A percentile compares a stretch with the other conserved stretches of the same genome.
Evolutionary conservation across 441 rosid genomes (phyloP).

Genomic region (Adansonia gregorii): DNA sequence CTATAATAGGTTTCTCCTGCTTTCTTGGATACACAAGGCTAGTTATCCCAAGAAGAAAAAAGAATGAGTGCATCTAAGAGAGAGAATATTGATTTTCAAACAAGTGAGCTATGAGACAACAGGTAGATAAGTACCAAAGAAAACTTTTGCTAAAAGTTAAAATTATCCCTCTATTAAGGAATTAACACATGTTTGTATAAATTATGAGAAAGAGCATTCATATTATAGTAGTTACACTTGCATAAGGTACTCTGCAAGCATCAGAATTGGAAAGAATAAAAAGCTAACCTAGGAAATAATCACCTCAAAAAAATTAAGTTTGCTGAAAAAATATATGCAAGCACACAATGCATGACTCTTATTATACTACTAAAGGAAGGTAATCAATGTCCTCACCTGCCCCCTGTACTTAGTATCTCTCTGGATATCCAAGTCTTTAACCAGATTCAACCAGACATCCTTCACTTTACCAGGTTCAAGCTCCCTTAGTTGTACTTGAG

Average conservation of each 20-base stretch:
- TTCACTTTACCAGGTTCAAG: conserved; percentile 96
- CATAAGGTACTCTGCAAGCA: not conserved
- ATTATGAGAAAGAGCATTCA: not conserved
- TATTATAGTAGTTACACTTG: not conserved
- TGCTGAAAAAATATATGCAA: conserved; percentile 12
- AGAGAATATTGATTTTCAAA: not conserved
- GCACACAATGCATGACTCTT: conserved; percentile 1
- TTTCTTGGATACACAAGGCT: not conserved
- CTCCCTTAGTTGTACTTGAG: conserved; percentile 61
- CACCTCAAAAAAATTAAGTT: not conserved
- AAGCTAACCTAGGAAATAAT: not conserved
- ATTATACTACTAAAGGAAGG: not conserved
- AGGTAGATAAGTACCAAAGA: not conserved
- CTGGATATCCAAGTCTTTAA: conserved; percentile 91
- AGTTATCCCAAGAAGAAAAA: not conserved
- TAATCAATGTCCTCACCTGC: conserved; percentile 54
- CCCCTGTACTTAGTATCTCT: conserved; percentile 94
- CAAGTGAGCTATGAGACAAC: not conserved
- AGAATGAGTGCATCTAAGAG: not conserved
- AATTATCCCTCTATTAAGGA: not conserved
- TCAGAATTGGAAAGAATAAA: conserved; percentile 21
- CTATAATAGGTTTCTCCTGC: not conserved
- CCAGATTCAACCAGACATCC: conserved; percentile 92
- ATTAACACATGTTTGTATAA: not conserved
- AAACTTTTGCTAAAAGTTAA: not conserved